These are phyloP conservation scores for Fraxinus angustifolia DNA, from an alignment of 305 asterid species.

Conservation along the genomic window DNA sequence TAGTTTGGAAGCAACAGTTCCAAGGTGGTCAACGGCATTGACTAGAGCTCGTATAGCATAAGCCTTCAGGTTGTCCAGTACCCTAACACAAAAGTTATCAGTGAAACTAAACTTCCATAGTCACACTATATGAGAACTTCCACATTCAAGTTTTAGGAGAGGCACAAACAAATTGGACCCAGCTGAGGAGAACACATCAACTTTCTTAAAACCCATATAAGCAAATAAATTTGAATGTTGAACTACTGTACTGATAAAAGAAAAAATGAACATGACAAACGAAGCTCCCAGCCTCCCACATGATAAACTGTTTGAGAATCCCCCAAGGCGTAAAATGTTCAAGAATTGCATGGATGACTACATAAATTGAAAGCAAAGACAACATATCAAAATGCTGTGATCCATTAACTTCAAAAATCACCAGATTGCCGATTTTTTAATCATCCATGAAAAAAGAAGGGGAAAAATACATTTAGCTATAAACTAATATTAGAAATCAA, in stretches of 20 bases:
- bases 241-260: background rate
- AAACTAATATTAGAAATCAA: background rate
- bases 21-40: constrained; percentile 95
- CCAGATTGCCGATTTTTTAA: background rate
- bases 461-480: background rate
- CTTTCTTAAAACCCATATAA: background rate
- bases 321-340: background rate
- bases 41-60: constrained; percentile 87
- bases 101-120: background rate
- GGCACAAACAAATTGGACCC: background rate
- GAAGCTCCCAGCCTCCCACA: background rate
- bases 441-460: background rate
- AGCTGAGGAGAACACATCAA: background rate
- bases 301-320: background rate
- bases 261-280: background rate
- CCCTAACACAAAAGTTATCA: background rate
- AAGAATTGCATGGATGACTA: background rate
- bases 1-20: constrained; percentile 92
- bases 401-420: background rate
- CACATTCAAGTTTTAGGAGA: background rate
- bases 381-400: background rate
- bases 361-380: background rate
- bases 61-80: constrained; percentile 80
- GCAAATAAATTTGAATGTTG: background rate
- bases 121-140: background rate